Base-by-base conservation (phyloP, 2,329 filamentous ascomycete genomes). In the Seiridium unicorne region DNA sequence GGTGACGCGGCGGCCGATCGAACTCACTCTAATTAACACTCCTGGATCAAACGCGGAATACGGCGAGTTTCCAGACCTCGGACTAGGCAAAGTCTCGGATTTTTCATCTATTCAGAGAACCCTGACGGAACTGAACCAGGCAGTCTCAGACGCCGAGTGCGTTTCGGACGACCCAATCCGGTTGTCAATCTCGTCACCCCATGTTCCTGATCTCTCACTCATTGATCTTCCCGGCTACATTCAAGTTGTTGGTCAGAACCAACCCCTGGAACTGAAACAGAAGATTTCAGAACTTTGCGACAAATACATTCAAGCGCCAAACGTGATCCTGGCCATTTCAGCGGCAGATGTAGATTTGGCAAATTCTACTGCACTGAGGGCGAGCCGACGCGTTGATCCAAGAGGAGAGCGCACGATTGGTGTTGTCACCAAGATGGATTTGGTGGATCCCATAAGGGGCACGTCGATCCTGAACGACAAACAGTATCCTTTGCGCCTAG, bases 391-490 rank as follows among this genome's bases (percentile, higher is more conserved):
- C 66, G 93, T 98, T 35, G 95, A 99, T 70, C 95, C 95, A 1
- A 84, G 95, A 62, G 95, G 95, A 58, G 95, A 99, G 77, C 85
- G 95, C 63, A 99, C 95, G 0, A 99, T 99, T 70, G 95, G 95
- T 49, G 95, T 99, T n/a, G 89, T 99, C 47, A 99, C 95, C 3
- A 99, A 99, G 79, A 97, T 99, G 94, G 95, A 99, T 70, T 82
- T 99, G 31, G 93, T 99, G 6, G 94, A 98, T 66, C 84, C 95
- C 3, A 79, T 81, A 6, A 87, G 94, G 60, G 95, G 93, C 36
- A 84, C 86, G 11, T 83, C 86, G 42, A 92, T 99, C 38, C 81
- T 99, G 26, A 88, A 83, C 34, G 94, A 99, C 73, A 89, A 88
- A 71, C 96, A 98, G 73, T 99, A 99, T 70, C 94, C 95, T 46